Percentiles rank a stretch among this genome's conserved stretches.
Conservation (phyloP, 768 basidiomycete species). For the Gelatoporia subvermispora region DNA sequence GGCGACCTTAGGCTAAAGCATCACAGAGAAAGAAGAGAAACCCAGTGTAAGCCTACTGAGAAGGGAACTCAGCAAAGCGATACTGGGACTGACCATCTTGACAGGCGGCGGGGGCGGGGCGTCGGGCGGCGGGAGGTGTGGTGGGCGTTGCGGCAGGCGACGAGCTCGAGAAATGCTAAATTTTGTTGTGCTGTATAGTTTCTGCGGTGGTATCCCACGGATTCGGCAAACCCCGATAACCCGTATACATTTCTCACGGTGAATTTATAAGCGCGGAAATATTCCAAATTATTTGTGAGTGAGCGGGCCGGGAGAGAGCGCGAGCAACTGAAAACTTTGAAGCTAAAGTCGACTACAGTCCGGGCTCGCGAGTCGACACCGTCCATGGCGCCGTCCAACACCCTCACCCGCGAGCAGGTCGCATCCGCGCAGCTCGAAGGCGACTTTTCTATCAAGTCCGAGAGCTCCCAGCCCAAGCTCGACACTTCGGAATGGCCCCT, state of each 20-base stretch:
- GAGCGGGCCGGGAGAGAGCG: neutral
- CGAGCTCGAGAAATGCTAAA: slow-evolving; percentile 7
- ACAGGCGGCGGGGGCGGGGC: slow-evolving; percentile 15
- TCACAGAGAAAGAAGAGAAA: slow-evolving; percentile 24
- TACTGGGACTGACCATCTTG: slow-evolving; percentile 73
- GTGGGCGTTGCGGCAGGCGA: slow-evolving; percentile 10
- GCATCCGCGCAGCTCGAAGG: slow-evolving; percentile 69
- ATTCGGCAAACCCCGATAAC: neutral
- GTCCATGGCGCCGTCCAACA: slow-evolving; percentile 39
- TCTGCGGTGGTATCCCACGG: slow-evolving; percentile 19
- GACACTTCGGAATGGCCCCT: slow-evolving; percentile 98
- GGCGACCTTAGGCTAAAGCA: slow-evolving; percentile 53
- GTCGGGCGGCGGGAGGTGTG: slow-evolving; percentile 19
- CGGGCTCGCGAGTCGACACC: neutral
- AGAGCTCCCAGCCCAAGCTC: slow-evolving; percentile 64
- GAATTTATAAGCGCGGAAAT: neutral
- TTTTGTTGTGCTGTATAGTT: slow-evolving; percentile 49
- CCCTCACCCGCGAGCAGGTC: slow-evolving; percentile 61
- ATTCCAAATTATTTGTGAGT: slow-evolving; percentile 1
- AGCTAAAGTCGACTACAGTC: neutral
- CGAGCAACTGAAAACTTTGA: slow-evolving; percentile 1
- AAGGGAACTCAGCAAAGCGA: slow-evolving; percentile 87
- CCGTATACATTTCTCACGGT: neutral
- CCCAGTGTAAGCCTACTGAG: slow-evolving; percentile 82
- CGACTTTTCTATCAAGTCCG: slow-evolving; percentile 80